Base-by-base conservation (phyloP, 306 rosid species). In the Carpinus fangiana region DNA sequence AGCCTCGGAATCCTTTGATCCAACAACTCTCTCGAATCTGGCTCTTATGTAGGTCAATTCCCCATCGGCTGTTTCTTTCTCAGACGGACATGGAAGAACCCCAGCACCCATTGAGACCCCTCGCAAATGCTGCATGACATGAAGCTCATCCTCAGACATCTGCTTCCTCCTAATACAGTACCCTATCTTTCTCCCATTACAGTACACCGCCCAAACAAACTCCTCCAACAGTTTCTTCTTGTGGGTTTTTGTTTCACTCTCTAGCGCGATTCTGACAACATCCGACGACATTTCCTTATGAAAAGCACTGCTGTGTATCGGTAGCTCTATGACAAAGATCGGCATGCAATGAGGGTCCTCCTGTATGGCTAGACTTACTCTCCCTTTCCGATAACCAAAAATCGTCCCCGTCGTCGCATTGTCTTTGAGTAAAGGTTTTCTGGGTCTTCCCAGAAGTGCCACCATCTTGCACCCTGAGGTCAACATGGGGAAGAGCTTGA, bases 91-190 rank as follows among this genome's bases (percentile, higher is more conserved):
- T 0, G 97, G 97, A 34, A 93, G 89, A 60, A 95, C 98, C 43
- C 99, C 99, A 11, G 99, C 98, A 4, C 99, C 99, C 98, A 93
- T 95, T 0, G 98, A 95, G 20, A 95, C 99, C 8, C 99, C 99
- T 86, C 96, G 85, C 80, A 95, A 71, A 36, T 86, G 90, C 59
- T 95, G 99, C 97, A 93, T 95, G 50, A 95, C 98, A 53, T 91
- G 88, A n/a, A 90, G 83, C 74, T 95, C 99, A 21, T 95, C 99
- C 2, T 90, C 94, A 5, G 90, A 79, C 97, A 93, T 89, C 51
- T 86, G 87, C 73, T 87, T 92, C 76, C 98, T 82, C 79, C 98
- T 83, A 28, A 95, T 91, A 0, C 96, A 90, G 55, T 91, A 93
- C 23, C 98, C 98, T 2, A 92, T 82, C 73, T 95, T 95, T 12